Percentiles rank a stretch among this genome's conserved stretches.
Conservation (phyloP, 1,139 yeast species). For the Hyphopichia khmerensis region DNA sequence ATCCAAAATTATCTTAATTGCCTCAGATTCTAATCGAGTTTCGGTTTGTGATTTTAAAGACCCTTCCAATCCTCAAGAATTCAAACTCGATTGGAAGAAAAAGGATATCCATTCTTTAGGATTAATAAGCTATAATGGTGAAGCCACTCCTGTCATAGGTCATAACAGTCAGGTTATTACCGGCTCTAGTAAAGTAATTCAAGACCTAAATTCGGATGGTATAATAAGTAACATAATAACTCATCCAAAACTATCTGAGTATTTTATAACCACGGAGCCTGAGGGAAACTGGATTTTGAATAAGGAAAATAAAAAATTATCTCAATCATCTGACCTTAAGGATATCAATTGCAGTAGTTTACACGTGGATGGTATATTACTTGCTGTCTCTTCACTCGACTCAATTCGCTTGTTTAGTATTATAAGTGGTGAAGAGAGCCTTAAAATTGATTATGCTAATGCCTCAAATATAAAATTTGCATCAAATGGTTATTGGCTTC, state of each 20-base stretch:
- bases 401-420: constrained; percentile 44
- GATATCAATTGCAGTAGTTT: constrained; percentile 36
- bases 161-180: constrained; percentile 14
- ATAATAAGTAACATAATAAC: constrained; percentile 13
- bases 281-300: constrained; percentile 32
- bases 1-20: constrained; percentile 16
- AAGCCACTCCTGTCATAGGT: constrained; percentile 18
- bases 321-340: constrained; percentile 8
- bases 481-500: constrained; percentile 56
- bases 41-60: constrained; percentile 14
- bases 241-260: constrained; percentile 33
- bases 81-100: constrained; percentile 4
- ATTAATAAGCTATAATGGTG: constrained; percentile 8
- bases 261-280: constrained; percentile 26
- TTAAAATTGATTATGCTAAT: constrained; percentile 22
- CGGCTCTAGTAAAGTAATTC: constrained; percentile 16
- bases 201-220: neutral
- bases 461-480: constrained; percentile 53
- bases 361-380: constrained; percentile 66
- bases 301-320: constrained; percentile 13
- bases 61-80: constrained; percentile 3
- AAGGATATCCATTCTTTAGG: constrained; percentile 15
- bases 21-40: constrained; percentile 22
- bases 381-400: constrained; percentile 46
- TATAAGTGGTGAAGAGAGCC: constrained; percentile 37